These are phyloP conservation scores for Atalantia buxifolia DNA, from an alignment of 345 rosid genomes.

Conservation along the genomic window DNA sequence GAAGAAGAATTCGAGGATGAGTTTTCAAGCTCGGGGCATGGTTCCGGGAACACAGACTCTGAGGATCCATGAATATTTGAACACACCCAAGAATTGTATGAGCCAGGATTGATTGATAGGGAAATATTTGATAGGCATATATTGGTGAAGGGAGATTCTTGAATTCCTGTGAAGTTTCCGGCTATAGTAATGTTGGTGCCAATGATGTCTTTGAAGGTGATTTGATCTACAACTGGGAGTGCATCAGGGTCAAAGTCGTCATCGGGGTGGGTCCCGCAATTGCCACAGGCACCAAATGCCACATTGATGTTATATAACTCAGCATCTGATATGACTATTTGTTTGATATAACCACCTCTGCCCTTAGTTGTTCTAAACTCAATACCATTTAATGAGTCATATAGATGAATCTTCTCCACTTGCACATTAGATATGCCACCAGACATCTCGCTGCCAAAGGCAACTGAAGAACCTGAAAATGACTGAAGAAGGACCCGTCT, in stretches of 20 bases:
- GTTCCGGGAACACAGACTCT: constrained; percentile 62
- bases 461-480: constrained; percentile 64
- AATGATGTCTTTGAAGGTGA: constrained; percentile 46
- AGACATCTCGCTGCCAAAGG: constrained; percentile 99
- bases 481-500: constrained; percentile 65
- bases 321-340: constrained; percentile 50
- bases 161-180: constrained; percentile 72
- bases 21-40: constrained; percentile 55
- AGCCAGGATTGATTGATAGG: constrained; percentile 33
- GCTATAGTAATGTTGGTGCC: constrained; percentile 59
- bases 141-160: constrained; percentile 69
- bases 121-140: constrained; percentile 59
- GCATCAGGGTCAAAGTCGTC: constrained; percentile 72
- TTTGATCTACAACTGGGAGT: constrained; percentile 44
- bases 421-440: constrained; percentile 75
- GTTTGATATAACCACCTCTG: constrained; percentile 76
- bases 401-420: constrained; percentile 45
- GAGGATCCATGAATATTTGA: constrained; percentile 71
- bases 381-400: constrained; percentile 54
- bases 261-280: constrained; percentile 76
- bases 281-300: constrained; percentile 59
- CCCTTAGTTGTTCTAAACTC: constrained; percentile 75
- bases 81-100: constrained; percentile 56
- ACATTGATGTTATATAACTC: constrained; percentile 31
- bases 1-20: constrained; percentile 31